Percentiles rank a stretch among this genome's conserved stretches.
These are phyloP conservation scores for Passiflora organensis DNA, from an alignment of 345 rosid species.

Conservation along the genomic window DNA sequence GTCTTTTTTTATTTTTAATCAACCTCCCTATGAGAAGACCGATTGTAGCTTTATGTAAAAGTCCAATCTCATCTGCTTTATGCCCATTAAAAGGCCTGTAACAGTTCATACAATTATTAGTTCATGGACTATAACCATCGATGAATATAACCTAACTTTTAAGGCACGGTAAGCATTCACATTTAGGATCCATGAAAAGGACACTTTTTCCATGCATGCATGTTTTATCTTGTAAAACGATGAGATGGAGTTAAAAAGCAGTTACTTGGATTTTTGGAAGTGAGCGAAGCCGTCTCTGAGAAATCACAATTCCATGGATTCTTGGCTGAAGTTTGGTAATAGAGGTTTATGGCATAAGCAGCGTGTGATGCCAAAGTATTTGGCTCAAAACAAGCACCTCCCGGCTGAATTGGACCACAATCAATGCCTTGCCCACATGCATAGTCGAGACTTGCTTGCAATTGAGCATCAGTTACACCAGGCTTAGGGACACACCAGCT, in stretches of 20 bases:
- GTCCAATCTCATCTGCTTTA: not conserved
- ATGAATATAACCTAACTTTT: not conserved
- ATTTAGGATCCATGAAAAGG: not conserved
- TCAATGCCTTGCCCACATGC: conserved; percentile 75
- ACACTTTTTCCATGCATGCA: not conserved
- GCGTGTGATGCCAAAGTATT: conserved; percentile 70
- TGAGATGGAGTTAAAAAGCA: conserved; percentile 3
- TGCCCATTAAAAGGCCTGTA: not conserved
- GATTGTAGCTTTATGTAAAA: conserved; percentile 8
- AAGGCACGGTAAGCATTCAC: not conserved
- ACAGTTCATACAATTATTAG: not conserved
- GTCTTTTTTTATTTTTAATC: too few relatives aligned
- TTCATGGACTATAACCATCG: not conserved
- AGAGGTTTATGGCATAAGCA: conserved; percentile 83
- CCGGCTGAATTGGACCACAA: conserved; percentile 66
- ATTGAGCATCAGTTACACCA: conserved; percentile 40
- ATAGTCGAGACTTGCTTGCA: conserved; percentile 74
- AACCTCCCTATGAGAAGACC: too few relatives aligned
- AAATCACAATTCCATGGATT: conserved; percentile 64
- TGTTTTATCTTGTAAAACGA: not conserved
- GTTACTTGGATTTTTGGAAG: conserved; percentile 69
- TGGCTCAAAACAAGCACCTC: conserved; percentile 82
- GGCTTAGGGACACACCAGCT: conserved; percentile 66
- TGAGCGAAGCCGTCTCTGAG: conserved; percentile 65
- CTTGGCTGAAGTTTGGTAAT: conserved; percentile 46